Evolutionary conservation across 2,329 filamentous ascomycete species (phyloP).

Genomic region (Boeremia exigua): DNA sequence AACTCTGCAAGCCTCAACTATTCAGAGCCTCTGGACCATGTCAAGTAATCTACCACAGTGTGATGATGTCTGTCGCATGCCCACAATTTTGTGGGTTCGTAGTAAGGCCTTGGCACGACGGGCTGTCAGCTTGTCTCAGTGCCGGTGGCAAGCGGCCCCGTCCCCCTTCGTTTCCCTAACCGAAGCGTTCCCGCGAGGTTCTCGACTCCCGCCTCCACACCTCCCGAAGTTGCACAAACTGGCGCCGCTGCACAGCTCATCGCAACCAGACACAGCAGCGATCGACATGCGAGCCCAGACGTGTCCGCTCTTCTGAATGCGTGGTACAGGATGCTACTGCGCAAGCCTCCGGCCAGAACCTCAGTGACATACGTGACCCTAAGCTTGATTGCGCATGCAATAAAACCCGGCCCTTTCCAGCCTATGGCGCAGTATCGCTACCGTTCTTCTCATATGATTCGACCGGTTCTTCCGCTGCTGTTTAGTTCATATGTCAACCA

Average conservation of each 20-base stretch:
- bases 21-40: too few species aligned
- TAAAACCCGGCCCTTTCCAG: slow-evolving; percentile 1
- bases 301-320: slow-evolving; percentile 1
- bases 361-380: background rate
- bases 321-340: background rate
- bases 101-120: background rate
- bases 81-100: background rate
- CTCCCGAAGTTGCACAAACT: background rate
- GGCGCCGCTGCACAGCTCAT: slow-evolving; percentile 1
- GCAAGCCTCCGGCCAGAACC: background rate
- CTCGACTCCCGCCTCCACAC: slow-evolving; percentile 3
- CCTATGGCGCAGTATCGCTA: background rate
- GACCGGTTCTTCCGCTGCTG: slow-evolving; percentile 5
- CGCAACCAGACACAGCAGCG: slow-evolving; percentile 1
- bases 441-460: slow-evolving; percentile 3
- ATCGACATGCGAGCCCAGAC: slow-evolving; percentile 1
- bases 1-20: background rate
- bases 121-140: background rate
- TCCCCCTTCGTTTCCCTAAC: slow-evolving; percentile 8
- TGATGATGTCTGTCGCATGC: background rate
- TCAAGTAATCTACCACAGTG: background rate
- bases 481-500: slow-evolving; percentile 6
- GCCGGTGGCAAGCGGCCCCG: background rate
- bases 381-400: slow-evolving; percentile 8
- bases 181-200: background rate